phyloP scores from a whole-genome alignment of 768 basidiomycete species.

The Suillus alpinus region DNA sequence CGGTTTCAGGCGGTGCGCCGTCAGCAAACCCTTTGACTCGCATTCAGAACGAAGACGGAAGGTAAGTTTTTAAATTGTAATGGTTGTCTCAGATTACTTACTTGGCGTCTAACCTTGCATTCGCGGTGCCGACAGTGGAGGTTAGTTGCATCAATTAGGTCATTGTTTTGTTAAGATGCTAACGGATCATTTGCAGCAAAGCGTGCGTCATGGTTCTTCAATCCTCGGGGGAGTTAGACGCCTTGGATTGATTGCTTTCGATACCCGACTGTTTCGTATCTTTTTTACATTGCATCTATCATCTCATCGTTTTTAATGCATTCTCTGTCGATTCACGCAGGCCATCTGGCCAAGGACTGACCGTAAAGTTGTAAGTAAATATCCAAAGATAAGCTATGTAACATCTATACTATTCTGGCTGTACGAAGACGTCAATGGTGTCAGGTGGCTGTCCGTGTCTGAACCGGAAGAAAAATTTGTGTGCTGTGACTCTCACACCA shows the following conservation, averaged over 20 bases:
- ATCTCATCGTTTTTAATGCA: conserved; percentile 26
- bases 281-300: conserved; percentile 24
- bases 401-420: conserved; percentile 29
- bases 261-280: conserved; percentile 12
- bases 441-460: conserved; percentile 20
- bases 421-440: background rate
- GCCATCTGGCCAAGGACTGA: conserved; percentile 4
- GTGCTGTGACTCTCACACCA: background rate
- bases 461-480: conserved; percentile 17
- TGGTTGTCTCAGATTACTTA: conserved; percentile 7
- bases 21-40: conserved; percentile 65
- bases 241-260: conserved; percentile 7
- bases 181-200: conserved; percentile 58
- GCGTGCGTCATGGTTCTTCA: conserved; percentile 93
- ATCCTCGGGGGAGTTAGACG: conserved; percentile 57
- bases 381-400: conserved; percentile 9
- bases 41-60: conserved; percentile 79
- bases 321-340: conserved; percentile 5
- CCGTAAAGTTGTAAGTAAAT: conserved; percentile 1
- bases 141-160: conserved; percentile 22
- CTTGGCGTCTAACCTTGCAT: conserved; percentile 15
- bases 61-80: conserved; percentile 39
- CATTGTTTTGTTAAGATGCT: conserved; percentile 17
- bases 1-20: conserved; percentile 42
- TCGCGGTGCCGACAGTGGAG: conserved; percentile 30